Base-by-base conservation (phyloP, 2,329 filamentous ascomycete species). In the Stromatinia cepivora region DNA sequence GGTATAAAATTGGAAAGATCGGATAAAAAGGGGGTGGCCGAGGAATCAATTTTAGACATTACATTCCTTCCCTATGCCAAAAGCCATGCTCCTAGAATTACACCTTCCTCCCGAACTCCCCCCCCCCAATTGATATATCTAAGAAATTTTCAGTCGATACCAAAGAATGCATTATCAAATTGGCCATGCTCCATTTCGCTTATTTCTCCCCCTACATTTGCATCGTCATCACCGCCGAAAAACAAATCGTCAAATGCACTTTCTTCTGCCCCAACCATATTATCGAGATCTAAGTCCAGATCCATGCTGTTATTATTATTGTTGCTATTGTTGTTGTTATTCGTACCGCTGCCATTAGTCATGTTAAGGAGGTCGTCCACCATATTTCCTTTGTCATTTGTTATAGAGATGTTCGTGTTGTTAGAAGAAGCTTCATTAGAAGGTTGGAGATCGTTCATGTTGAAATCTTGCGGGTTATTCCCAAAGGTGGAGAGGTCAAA, bases 261-360 rank as follows among this genome's bases (percentile, higher is more conserved):
- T 25, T 76, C 74, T 17, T 75, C 74, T 22, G 70, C 76, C 28
- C 73, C 75, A 42, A 81, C 81, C 78, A 85, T 81, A 17, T 81
- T 81, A 76, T 85, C 80, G 72, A 87, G 84, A 71, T 87, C 84
- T 0, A 86, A 83, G 22, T 86, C 86, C 64, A 85, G 80, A 20
- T 83, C 81, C 80, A 78, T 75, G n/a, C 68, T 71, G 25, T 75
- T 73, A 28, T 67, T 62, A 56, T 66, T 70, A 66, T 68, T 70
- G 34, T 67, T 67, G 9, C 0, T 39, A 13, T 39, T 39, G 11
- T 39, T 39, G 17, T 61, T 50, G 25, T 59, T 62, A 10, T 42
- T 61, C 34, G 45, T 52, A 36, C 34, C n/a, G n/a, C 20, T 54
- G 52, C 36, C 28, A 45, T 28, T 42, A 58, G 25, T 39, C 53